Evolutionary conservation across 257 asterid genomes (phyloP).

Genomic region (Buddleja alternifolia): DNA sequence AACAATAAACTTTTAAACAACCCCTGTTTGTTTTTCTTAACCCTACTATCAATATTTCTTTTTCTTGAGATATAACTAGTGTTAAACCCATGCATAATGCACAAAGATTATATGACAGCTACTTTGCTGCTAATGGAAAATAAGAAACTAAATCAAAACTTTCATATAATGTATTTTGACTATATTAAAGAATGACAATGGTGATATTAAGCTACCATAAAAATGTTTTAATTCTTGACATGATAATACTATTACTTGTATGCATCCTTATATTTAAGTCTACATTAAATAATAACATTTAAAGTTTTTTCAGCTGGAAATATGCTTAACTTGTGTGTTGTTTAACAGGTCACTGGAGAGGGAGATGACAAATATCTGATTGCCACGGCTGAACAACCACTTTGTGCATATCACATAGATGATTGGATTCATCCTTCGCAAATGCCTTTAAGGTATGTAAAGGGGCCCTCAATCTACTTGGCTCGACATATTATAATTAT

Average conservation of each 20-base stretch:
- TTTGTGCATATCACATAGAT: slow-evolving; percentile 76
- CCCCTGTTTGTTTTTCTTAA: too few species aligned
- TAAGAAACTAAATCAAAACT: too few species aligned
- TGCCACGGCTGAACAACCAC: slow-evolving; percentile 73
- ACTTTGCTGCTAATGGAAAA: too few species aligned
- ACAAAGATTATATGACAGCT: too few species aligned
- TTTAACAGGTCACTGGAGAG: slow-evolving; percentile 48
- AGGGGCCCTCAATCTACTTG: not conserved
- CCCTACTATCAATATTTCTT: too few species aligned
- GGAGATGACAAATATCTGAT: slow-evolving; percentile 71
- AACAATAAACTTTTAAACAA: too few species aligned
- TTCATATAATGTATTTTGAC: too few species aligned
- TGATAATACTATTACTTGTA: not conserved
- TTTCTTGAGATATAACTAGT: too few species aligned
- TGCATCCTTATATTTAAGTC: not conserved
- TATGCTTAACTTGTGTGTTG: slow-evolving; percentile 25
- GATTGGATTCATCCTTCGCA: slow-evolving; percentile 81
- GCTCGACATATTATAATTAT: slow-evolving; percentile 5
- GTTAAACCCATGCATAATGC: too few species aligned
- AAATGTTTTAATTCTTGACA: not conserved
- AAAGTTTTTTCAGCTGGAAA: not conserved
- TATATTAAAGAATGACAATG: too few species aligned
- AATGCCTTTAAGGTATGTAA: slow-evolving; percentile 59
- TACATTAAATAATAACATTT: not conserved
- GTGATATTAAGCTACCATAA: too few species aligned